phyloP scores from a whole-genome alignment of 441 rosid genomes.

The Populus hybrid region DNA sequence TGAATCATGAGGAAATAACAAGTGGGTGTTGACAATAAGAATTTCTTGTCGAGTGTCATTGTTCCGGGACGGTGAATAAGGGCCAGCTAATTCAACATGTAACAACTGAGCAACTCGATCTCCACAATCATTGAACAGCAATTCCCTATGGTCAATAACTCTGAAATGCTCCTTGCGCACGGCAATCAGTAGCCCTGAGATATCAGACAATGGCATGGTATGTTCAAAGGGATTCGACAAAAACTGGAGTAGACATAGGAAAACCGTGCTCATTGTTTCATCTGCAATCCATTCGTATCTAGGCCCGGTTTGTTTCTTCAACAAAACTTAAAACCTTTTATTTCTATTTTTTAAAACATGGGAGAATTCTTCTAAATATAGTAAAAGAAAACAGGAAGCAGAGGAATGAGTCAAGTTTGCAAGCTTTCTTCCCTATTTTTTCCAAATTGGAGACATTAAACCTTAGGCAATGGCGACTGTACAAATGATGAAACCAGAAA shows the following conservation, averaged over 20 bases:
- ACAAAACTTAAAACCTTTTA: neutral
- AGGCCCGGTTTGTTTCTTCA: neutral
- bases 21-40: slow-evolving; percentile 82
- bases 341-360: neutral
- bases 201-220: slow-evolving; percentile 9
- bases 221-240: slow-evolving; percentile 2
- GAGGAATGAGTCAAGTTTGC: neutral
- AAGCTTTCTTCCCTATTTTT: neutral
- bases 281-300: neutral
- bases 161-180: slow-evolving; percentile 71
- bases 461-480: neutral
- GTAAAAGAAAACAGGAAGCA: neutral
- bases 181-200: slow-evolving; percentile 68
- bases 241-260: neutral
- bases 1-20: slow-evolving; percentile 85
- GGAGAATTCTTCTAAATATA: neutral
- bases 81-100: slow-evolving; percentile 65
- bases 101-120: slow-evolving; percentile 86
- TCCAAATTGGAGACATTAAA: neutral
- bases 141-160: slow-evolving; percentile 59
- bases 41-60: slow-evolving; percentile 61
- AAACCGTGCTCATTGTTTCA: neutral
- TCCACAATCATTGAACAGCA: slow-evolving; percentile 76
- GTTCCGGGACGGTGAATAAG: slow-evolving; percentile 43
- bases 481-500: neutral